Conservation (phyloP, 2,329 filamentous ascomycete species). For the Neonectria sp. region DNA sequence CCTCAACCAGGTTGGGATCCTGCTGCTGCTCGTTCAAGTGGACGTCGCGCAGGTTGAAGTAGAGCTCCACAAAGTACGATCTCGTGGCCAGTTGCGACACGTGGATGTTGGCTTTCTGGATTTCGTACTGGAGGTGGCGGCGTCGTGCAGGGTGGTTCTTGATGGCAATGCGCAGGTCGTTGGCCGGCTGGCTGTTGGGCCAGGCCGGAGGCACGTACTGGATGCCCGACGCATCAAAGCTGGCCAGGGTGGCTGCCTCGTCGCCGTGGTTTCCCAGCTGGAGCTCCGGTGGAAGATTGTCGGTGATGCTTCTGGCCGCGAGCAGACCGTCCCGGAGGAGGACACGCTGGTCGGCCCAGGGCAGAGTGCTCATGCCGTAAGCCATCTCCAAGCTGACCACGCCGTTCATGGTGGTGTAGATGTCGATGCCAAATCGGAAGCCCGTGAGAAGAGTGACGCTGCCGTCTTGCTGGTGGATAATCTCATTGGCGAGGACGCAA, state of each 20-base stretch:
- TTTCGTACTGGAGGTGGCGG: conserved; percentile 82
- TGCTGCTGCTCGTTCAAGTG: conserved; percentile 65
- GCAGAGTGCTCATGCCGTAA: conserved; percentile 83
- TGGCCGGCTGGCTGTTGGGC: conserved; percentile 60
- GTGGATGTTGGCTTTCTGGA: conserved; percentile 93
- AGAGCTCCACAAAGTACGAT: conserved; percentile 89
- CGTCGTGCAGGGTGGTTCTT: conserved; percentile 65
- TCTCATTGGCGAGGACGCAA: conserved; percentile 80
- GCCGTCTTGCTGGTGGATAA: conserved; percentile 78
- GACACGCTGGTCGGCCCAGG: conserved; percentile 83
- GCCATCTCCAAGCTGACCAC: conserved; percentile 86
- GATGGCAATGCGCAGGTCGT: conserved; percentile 67
- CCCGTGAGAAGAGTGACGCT: conserved; percentile 80
- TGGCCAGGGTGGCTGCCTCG: conserved; percentile 55
- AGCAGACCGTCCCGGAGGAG: conserved; percentile 80
- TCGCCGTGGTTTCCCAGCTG: conserved; percentile 64
- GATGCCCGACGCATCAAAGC: conserved; percentile 62
- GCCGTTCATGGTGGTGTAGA: conserved; percentile 86
- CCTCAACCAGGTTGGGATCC: conserved; percentile 53
- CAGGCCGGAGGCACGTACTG: conserved; percentile 68
- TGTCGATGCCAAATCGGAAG: conserved; percentile 84
- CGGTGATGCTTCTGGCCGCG: conserved; percentile 78
- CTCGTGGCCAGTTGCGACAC: conserved; percentile 85
- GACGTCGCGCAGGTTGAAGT: conserved; percentile 82
- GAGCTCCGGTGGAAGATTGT: conserved; percentile 78